phyloP scores from a whole-genome alignment of 1,139 yeast genomes.

The Diutina pseudorugosa region DNA sequence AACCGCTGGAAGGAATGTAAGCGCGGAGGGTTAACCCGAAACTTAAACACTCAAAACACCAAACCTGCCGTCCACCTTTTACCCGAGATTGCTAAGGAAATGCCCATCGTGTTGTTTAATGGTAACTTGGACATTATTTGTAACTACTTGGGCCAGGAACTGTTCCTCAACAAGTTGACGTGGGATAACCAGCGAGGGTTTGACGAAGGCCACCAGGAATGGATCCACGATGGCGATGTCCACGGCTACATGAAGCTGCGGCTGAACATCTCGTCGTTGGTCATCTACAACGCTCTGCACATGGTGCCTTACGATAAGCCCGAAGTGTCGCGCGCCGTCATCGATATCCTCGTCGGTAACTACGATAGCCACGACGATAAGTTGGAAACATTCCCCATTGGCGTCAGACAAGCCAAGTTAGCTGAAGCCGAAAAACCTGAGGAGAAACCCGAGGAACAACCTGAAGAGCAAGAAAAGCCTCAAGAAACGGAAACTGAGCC shows the following conservation, averaged over 20 bases:
- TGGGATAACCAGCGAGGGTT: conserved; percentile 67
- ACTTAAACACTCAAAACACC: conserved; percentile 40
- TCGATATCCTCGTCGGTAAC: background rate
- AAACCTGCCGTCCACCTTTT: conserved; percentile 53
- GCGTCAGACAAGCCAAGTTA: background rate
- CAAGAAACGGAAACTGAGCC: background rate
- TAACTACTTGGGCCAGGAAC: conserved; percentile 67
- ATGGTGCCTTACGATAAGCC: conserved; percentile 92
- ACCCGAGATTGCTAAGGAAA: conserved; percentile 46
- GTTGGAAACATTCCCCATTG: background rate
- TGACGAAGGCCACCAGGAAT: conserved; percentile 26
- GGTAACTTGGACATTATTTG: conserved; percentile 89
- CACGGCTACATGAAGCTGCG: conserved; percentile 47
- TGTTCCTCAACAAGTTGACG: conserved; percentile 42
- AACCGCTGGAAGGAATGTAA: conserved; percentile 72
- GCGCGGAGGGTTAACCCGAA: conserved; percentile 33
- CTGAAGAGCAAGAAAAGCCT: background rate
- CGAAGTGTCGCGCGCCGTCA: background rate
- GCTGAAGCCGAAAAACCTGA: background rate
- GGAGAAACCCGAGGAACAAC: background rate
- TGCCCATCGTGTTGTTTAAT: conserved; percentile 64
- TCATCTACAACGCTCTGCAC: conserved; percentile 70
- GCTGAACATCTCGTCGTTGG: conserved; percentile 66
- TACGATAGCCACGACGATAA: background rate
- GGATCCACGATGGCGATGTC: conserved; percentile 36